phyloP scores from a whole-genome alignment of 352 stramenopile species.

The Peronospora belbahrii region DNA sequence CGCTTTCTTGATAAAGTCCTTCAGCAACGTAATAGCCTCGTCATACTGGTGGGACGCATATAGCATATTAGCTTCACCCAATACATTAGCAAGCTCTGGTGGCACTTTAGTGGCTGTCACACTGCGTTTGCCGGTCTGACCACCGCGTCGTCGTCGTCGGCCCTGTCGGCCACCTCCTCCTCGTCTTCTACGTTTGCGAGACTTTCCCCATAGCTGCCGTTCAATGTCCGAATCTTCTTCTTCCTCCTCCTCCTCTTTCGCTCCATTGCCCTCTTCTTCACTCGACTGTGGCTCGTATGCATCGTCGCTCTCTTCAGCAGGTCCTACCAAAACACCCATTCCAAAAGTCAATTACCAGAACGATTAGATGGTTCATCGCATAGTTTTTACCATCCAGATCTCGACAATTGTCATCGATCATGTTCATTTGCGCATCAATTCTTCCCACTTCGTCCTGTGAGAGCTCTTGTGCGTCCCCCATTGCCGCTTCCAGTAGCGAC shows the following conservation, averaged over 20 bases:
- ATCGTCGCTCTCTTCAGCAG: conserved; percentile 38
- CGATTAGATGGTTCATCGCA: too few relatives aligned
- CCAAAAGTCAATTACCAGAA: neutral
- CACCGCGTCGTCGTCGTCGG: conserved; percentile 27
- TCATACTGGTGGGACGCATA: conserved; percentile 85
- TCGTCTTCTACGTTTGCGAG: conserved; percentile 40
- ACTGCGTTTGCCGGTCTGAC: conserved; percentile 37
- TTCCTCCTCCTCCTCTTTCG: conserved; percentile 47
- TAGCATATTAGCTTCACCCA: conserved; percentile 80
- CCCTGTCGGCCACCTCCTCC: conserved; percentile 16
- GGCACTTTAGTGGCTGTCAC: conserved; percentile 72
- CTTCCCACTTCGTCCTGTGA: conserved; percentile 22
- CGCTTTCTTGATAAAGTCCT: conserved; percentile 87
- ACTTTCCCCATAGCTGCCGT: conserved; percentile 73
- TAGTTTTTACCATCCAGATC: conserved; percentile 3
- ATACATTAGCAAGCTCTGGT: conserved; percentile 63
- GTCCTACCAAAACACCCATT: neutral
- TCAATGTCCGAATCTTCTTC: conserved; percentile 85
- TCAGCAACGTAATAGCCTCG: conserved; percentile 68
- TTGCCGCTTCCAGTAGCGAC: conserved; percentile 74
- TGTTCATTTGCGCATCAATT: conserved; percentile 17
- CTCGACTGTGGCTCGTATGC: conserved; percentile 54
- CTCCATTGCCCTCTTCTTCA: conserved; percentile 45
- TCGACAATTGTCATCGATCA: conserved; percentile 22
- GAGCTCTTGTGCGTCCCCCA: conserved; percentile 58